A percentile compares a stretch with the other conserved stretches of the same genome.
These are phyloP conservation scores for Macrophomina phaseolina DNA, from an alignment of 2,329 filamentous ascomycete species.

Conservation along the genomic window DNA sequence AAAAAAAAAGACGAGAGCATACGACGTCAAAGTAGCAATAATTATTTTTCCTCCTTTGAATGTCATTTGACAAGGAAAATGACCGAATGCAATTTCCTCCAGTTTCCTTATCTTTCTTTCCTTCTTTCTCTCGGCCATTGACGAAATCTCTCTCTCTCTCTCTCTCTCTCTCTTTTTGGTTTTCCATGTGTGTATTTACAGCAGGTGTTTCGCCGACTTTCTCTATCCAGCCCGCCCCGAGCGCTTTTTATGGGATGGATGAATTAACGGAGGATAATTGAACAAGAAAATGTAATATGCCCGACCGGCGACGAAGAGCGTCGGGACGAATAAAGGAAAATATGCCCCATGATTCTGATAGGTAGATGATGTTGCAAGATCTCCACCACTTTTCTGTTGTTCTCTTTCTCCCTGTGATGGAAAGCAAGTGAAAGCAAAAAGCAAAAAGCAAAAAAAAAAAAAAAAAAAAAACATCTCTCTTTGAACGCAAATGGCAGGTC, in stretches of 20 bases:
- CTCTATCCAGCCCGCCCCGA: no score
- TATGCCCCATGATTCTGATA: background rate
- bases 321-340: background rate
- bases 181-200: no score
- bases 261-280: no score
- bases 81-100: background rate
- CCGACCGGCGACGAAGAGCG: no score
- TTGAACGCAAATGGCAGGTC: background rate
- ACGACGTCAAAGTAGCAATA: background rate
- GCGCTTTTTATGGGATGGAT: no score
- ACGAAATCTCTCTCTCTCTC: no score
- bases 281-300: no score
- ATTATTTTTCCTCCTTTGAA: no score
- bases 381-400: no score
- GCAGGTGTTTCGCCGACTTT: no score
- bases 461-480: background rate
- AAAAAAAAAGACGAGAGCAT: background rate
- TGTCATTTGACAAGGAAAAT: background rate
- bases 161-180: no score
- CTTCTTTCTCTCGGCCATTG: background rate
- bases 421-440: background rate
- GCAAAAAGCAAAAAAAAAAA: no score
- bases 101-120: background rate
- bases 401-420: background rate
- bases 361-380: slow-evolving; percentile 1